Base-by-base conservation (phyloP, 306 rosid genomes). In the Prunus campanulata region DNA sequence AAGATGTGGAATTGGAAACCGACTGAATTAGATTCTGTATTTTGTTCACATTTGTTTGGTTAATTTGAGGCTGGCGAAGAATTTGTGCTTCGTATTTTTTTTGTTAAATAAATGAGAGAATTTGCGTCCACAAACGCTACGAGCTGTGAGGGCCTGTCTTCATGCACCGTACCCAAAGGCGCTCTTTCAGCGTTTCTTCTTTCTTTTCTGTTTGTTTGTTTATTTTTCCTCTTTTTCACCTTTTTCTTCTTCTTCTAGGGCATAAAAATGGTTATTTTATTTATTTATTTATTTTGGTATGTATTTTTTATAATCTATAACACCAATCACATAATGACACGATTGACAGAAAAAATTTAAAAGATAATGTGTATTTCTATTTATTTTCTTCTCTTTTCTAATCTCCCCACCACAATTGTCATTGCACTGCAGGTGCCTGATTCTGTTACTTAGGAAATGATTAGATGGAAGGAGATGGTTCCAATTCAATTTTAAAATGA, bases 1-100 rank as follows among this genome's bases (percentile, higher is more conserved):
- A 50, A 7, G 11, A 11, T 8, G n/a, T 22, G 42, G 5, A 30
- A 32, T 5, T 16, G 55, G 44, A 16, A 42, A 15, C 3, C 1
- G 66, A 73, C 16, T 3, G 66, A 66, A 82, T 39, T 50, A 32
- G 82, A 66, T 59, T 82, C 76, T 56, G 80, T 61, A 6, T 10
- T 25, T 4, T 12, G 39, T 6, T 25, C 14, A 6, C 15, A 8
- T 3, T 63, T 30, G 68, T 27, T 63, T 9, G 68, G 32, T 77
- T 18, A 57, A 15, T 59, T 42, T 47, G 47, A 24, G 68, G 68
- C 2, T 25, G 67, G 68, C 29, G 20, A 24, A 25, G 68, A 60
- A 73, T 73, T 59, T 73, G 57, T 73, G 77, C 68, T 59, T 9
- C 0, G 16, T 35, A 11, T 73, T 59, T 14, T 18, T 42, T 49